These are phyloP conservation scores for Chytridium lagenaria DNA, from an alignment of 371 early-diverging fungal species.

Conservation along the genomic window DNA sequence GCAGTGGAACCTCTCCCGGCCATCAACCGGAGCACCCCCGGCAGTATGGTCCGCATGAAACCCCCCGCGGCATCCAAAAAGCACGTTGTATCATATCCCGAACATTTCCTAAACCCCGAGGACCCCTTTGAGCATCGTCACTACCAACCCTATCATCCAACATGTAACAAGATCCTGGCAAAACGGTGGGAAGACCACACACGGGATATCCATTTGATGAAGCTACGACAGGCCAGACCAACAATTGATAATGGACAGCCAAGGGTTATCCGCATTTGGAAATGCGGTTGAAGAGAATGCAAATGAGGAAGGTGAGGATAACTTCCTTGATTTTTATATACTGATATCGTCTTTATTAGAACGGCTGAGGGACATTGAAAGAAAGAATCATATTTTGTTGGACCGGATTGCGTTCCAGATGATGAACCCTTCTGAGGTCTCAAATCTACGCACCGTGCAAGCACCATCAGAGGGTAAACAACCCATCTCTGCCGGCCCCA, in stretches of 20 bases:
- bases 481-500: conserved; percentile 21
- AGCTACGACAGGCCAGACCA: conserved; percentile 39
- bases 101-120: conserved; percentile 8
- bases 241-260: conserved; percentile 53
- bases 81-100: too few relatives aligned
- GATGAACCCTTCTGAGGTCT: conserved; percentile 29
- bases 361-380: conserved; percentile 48
- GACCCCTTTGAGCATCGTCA: conserved; percentile 50
- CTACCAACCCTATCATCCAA: conserved; percentile 47
- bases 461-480: neutral
- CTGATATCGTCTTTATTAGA: conserved; percentile 32
- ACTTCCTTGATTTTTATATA: neutral
- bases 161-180: conserved; percentile 47
- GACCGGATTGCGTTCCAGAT: conserved; percentile 44
- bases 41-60: neutral
- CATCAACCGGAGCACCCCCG: conserved; percentile 1
- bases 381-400: conserved; percentile 47
- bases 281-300: conserved; percentile 47
- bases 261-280: conserved; percentile 50
- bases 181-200: conserved; percentile 47
- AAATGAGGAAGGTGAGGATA: conserved; percentile 46
- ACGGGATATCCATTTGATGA: conserved; percentile 39
- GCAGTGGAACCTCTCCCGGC: conserved; percentile 19
- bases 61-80: neutral
- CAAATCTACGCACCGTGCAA: conserved; percentile 22